A percentile compares a stretch with the other conserved stretches of the same genome.
Conservation (phyloP, 805 yeast species). For the Nakazawaea ambrosiae region DNA sequence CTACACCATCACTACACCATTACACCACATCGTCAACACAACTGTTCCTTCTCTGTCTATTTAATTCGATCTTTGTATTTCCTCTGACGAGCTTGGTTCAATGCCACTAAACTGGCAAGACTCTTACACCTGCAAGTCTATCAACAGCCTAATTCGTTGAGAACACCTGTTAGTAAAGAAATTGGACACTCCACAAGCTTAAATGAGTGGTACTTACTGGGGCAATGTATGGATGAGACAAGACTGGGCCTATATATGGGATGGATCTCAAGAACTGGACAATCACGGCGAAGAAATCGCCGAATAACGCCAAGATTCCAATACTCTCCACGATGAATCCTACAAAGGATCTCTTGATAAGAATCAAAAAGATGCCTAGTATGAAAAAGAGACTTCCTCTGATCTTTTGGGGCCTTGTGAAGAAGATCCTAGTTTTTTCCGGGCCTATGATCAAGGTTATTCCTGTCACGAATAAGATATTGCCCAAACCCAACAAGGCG, state of each 20-base stretch:
- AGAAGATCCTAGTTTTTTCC: slow-evolving; percentile 72
- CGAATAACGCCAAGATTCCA: slow-evolving; percentile 89
- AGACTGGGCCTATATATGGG: slow-evolving; percentile 81
- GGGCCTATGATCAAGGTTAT: slow-evolving; percentile 82
- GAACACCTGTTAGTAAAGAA: neutral
- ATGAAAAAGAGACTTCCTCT: slow-evolving; percentile 80
- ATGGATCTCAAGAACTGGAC: slow-evolving; percentile 80
- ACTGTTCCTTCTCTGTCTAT: too few relatives aligned
- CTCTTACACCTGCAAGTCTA: slow-evolving; percentile 57
- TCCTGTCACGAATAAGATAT: slow-evolving; percentile 74
- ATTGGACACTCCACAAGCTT: too few relatives aligned
- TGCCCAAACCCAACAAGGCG: slow-evolving; percentile 85
- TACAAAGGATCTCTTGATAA: slow-evolving; percentile 67
- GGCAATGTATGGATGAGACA: slow-evolving; percentile 76
- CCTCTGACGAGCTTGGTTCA: too few relatives aligned
- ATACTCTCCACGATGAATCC: slow-evolving; percentile 82
- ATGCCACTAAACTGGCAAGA: slow-evolving; percentile 64
- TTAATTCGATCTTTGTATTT: too few relatives aligned
- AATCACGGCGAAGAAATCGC: slow-evolving; percentile 84
- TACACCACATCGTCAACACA: too few relatives aligned
- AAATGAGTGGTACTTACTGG: slow-evolving; percentile 37
- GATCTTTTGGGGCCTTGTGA: slow-evolving; percentile 79
- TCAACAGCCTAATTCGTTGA: slow-evolving; percentile 42
- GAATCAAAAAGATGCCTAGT: slow-evolving; percentile 68
- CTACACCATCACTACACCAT: too few relatives aligned